Evolutionary conservation across 2,329 filamentous ascomycete species (phyloP).

Genomic region (Claviceps paspali): DNA sequence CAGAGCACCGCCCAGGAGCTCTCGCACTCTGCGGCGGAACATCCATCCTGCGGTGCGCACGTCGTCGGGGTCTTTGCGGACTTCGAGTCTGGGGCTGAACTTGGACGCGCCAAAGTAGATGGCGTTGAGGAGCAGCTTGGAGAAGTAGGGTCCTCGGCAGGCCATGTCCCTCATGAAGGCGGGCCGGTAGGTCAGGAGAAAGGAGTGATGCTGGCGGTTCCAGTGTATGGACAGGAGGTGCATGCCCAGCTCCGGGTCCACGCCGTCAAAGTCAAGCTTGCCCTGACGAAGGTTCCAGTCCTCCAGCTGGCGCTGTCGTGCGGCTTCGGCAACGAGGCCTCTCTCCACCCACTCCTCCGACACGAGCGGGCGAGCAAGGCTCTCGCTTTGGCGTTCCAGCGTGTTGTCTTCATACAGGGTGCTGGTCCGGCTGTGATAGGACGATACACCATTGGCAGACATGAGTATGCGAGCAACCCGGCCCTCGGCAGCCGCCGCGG

Average conservation of each 20-base stretch:
- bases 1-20: slow-evolving; percentile 28
- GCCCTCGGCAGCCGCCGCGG: not conserved
- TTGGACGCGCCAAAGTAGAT: slow-evolving; percentile 33
- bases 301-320: slow-evolving; percentile 32
- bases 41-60: slow-evolving; percentile 31
- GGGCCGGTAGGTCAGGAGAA: slow-evolving; percentile 34
- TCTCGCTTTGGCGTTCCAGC: slow-evolving; percentile 9
- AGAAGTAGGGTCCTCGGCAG: slow-evolving; percentile 38
- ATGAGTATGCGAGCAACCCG: slow-evolving; percentile 22
- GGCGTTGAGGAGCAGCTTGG: slow-evolving; percentile 38
- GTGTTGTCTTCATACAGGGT: slow-evolving; percentile 28
- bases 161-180: slow-evolving; percentile 39
- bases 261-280: slow-evolving; percentile 39
- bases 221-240: slow-evolving; percentile 35
- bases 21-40: slow-evolving; percentile 29
- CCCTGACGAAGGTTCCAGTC: slow-evolving; percentile 27
- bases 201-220: slow-evolving; percentile 36
- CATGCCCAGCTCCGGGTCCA: slow-evolving; percentile 34
- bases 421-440: slow-evolving; percentile 34
- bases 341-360: slow-evolving; percentile 27
- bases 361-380: slow-evolving; percentile 6
- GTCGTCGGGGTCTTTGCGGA: slow-evolving; percentile 29
- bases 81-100: slow-evolving; percentile 28
- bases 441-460: slow-evolving; percentile 24
- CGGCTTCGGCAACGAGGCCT: slow-evolving; percentile 30